A percentile compares a stretch with the other conserved stretches of the same genome.
Conservation (phyloP, 352 stramenopile species). For the Phytophthora cajani region DNA sequence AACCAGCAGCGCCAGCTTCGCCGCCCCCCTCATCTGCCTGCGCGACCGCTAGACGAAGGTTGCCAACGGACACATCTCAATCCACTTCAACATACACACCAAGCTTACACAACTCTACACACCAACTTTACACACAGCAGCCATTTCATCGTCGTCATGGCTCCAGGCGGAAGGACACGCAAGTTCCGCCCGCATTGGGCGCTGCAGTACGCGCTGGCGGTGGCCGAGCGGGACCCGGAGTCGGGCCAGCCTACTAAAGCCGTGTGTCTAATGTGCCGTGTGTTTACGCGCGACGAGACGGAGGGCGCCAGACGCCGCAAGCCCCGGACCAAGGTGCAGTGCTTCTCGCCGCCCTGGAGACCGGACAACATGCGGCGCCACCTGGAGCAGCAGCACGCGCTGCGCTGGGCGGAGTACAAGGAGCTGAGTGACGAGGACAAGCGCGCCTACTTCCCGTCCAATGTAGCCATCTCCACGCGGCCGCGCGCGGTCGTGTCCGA, state of each 20-base stretch:
- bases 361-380: conserved; percentile 43
- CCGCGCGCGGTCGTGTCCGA: neutral
- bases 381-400: conserved; percentile 35
- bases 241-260: conserved; percentile 15
- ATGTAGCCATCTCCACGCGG: conserved; percentile 16
- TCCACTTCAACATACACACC: neutral
- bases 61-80: neutral
- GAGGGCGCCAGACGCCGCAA: conserved; percentile 33
- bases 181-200: conserved; percentile 26
- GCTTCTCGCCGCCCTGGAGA: conserved; percentile 35
- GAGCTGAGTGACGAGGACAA: conserved; percentile 24
- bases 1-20: neutral
- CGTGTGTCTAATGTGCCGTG: conserved; percentile 31
- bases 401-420: conserved; percentile 28
- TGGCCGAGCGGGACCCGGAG: conserved; percentile 19
- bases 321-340: conserved; percentile 28
- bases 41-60: neutral
- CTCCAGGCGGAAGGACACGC: neutral
- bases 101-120: neutral
- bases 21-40: neutral
- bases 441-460: conserved; percentile 27
- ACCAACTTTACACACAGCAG: conserved; percentile 4
- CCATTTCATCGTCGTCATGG: neutral
- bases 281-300: conserved; percentile 31
- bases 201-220: conserved; percentile 28